Evolutionary conservation across 345 rosid species (phyloP).

Genomic region (Eucalyptus virginea): DNA sequence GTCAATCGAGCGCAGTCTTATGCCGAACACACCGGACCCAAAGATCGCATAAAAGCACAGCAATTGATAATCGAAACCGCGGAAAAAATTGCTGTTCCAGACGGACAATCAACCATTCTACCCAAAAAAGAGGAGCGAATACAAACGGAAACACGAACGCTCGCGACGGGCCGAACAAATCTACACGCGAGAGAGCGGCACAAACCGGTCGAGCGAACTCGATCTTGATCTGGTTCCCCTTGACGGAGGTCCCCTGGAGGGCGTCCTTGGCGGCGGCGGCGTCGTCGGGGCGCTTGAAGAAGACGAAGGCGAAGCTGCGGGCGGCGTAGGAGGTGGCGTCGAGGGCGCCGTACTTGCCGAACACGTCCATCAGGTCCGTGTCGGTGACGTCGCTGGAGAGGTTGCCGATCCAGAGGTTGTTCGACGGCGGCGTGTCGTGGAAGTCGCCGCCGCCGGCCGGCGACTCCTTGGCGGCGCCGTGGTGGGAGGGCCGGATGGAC

Average conservation of each 20-base stretch:
- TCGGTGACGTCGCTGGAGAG: conserved; percentile 46
- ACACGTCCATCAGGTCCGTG: conserved; percentile 51
- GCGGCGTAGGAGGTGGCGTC: conserved; percentile 62
- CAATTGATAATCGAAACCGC: not conserved
- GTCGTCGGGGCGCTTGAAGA: conserved; percentile 69
- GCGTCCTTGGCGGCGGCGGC: conserved; percentile 71
- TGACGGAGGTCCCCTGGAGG: conserved; percentile 50
- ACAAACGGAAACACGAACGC: not conserved
- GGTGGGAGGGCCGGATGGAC: not conserved
- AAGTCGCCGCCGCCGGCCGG: conserved; percentile 12
- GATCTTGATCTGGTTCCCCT: conserved; percentile 61
- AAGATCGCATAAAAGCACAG: not conserved
- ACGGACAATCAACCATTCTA: not conserved
- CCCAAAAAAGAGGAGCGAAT: not conserved
- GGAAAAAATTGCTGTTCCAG: not conserved
- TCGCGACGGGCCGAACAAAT: not conserved
- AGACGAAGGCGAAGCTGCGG: conserved; percentile 69
- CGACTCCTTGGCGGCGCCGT: conserved; percentile 2
- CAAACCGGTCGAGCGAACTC: conserved; percentile 99
- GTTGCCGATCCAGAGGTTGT: conserved; percentile 83
- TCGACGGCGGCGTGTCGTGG: conserved; percentile 37
- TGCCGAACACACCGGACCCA: not conserved
- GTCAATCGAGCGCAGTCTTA: not conserved
- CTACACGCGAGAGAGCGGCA: conserved; percentile 37
- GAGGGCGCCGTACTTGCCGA: conserved; percentile 52